These are phyloP conservation scores for Monosporascus sp. DNA, from an alignment of 2,329 filamentous ascomycete genomes.

Conservation along the genomic window DNA sequence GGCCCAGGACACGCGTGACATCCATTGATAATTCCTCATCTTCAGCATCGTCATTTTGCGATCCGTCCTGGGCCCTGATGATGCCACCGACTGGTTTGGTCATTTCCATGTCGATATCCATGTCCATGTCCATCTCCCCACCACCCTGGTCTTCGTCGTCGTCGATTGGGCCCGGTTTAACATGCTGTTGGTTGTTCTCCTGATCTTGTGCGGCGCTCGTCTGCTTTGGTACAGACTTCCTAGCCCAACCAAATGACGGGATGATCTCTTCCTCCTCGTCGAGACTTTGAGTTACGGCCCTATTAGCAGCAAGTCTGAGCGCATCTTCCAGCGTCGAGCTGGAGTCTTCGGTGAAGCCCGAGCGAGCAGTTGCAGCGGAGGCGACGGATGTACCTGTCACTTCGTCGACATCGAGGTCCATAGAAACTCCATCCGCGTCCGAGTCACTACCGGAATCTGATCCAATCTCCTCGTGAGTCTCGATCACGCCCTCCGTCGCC, in stretches of 20 bases:
- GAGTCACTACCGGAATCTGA: constrained; percentile 44
- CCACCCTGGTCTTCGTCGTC: constrained; percentile 14
- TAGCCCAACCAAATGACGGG: constrained; percentile 70
- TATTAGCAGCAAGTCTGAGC: constrained; percentile 66
- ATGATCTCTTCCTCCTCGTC: constrained; percentile 66
- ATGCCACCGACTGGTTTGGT: constrained; percentile 53
- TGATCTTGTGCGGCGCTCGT: constrained; percentile 31
- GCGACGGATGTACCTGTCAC: constrained; percentile 63
- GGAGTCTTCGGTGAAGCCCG: constrained; percentile 53
- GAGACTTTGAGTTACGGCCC: constrained; percentile 68
- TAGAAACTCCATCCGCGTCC: constrained; percentile 69
- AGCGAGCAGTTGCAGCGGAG: constrained; percentile 52
- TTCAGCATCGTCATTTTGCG: constrained; percentile 34
- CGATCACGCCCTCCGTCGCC: constrained; percentile 47
- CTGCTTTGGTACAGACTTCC: constrained; percentile 40
- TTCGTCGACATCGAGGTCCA: constrained; percentile 75
- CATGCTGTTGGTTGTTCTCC: constrained; percentile 32
- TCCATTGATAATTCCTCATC: constrained; percentile 87
- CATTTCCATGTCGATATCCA: constrained; percentile 51
- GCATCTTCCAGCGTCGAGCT: constrained; percentile 73
- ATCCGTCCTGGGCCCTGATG: constrained; percentile 21
- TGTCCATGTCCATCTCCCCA: constrained; percentile 33
- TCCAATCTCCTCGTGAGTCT: constrained; percentile 47
- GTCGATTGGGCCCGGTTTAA: constrained; percentile 21
- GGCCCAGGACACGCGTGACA: constrained; percentile 75